Percentiles rank a stretch among this genome's conserved stretches.
These are phyloP conservation scores for Debaryomycetaceae sp. DNA, from an alignment of 1,139 yeast genomes.

Conservation along the genomic window DNA sequence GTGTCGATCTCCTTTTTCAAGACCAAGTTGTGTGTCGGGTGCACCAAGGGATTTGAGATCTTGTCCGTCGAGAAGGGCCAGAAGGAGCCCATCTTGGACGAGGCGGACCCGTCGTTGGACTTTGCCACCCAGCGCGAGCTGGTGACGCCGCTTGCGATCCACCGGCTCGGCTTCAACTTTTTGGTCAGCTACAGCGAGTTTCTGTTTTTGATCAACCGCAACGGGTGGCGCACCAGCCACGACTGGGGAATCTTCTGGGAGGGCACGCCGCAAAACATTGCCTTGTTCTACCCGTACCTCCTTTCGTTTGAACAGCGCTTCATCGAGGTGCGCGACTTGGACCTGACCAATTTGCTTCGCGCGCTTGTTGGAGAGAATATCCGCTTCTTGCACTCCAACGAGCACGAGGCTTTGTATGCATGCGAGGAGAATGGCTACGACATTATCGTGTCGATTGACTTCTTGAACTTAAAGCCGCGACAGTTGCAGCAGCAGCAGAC, in stretches of 20 bases:
- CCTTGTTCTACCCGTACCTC: constrained; percentile 89
- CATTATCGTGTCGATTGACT: constrained; percentile 86
- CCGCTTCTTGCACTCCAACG: constrained; percentile 79
- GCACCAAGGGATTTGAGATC: constrained; percentile 94
- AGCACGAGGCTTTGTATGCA: constrained; percentile 91
- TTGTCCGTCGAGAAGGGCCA: constrained; percentile 76
- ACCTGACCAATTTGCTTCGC: constrained; percentile 76
- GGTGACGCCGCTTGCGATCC: constrained; percentile 86
- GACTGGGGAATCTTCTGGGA: constrained; percentile 98
- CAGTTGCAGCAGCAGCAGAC: constrained; percentile 5
- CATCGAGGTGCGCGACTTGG: constrained; percentile 89
- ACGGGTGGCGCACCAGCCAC: constrained; percentile 95
- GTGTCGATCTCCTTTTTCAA: constrained; percentile 87
- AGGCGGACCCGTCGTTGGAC: constrained; percentile 94
- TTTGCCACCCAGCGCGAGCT: constrained; percentile 83
- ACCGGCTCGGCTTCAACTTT: constrained; percentile 84
- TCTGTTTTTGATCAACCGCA: constrained; percentile 87
- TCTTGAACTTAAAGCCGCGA: constrained; percentile 51
- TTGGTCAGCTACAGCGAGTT: constrained; percentile 85
- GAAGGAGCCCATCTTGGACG: constrained; percentile 78
- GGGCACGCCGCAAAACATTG: constrained; percentile 89
- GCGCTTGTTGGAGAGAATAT: constrained; percentile 96
- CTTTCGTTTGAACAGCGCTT: constrained; percentile 86
- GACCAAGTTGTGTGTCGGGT: constrained; percentile 87
- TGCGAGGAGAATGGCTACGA: constrained; percentile 90